Percentiles rank a stretch among this genome's conserved stretches.
These are phyloP conservation scores for Cytospora chrysosperma DNA, from an alignment of 2,329 filamentous ascomycete genomes.

Conservation along the genomic window DNA sequence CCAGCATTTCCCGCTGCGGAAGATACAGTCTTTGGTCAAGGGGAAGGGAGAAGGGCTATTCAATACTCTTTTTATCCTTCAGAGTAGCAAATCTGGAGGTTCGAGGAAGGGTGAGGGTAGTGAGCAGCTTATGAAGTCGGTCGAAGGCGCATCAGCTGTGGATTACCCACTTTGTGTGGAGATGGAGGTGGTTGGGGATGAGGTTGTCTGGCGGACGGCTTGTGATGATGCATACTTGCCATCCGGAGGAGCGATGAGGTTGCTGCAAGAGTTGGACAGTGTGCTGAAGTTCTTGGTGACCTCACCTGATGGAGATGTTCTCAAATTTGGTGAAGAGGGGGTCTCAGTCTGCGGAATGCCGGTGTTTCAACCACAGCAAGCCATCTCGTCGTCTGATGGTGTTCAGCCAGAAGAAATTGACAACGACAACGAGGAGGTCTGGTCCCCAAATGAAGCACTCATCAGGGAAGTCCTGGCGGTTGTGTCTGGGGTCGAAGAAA, in stretches of 20 bases:
- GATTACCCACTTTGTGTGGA: constrained; percentile 84
- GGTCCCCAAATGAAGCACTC: constrained; percentile 36
- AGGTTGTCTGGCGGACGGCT: constrained; percentile 69
- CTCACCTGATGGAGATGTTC: constrained; percentile 46
- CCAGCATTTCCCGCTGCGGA: constrained; percentile 76
- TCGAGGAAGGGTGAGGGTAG: neutral
- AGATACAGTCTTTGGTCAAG: constrained; percentile 49
- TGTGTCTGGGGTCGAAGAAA: constrained; percentile 59
- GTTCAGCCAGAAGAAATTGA: constrained; percentile 7
- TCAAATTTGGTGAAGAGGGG: constrained; percentile 51
- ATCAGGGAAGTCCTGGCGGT: constrained; percentile 51
- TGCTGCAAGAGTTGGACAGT: constrained; percentile 60
- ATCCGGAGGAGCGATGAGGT: constrained; percentile 40
- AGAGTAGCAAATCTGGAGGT: constrained; percentile 35
- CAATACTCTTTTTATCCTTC: constrained; percentile 57
- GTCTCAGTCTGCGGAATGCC: constrained; percentile 67
- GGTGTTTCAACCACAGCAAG: constrained; percentile 35
- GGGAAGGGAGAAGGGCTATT: constrained; percentile 45
- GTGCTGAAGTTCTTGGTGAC: constrained; percentile 58
- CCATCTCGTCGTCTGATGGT: neutral
- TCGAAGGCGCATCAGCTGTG: constrained; percentile 64
- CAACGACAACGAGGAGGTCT: constrained; percentile 27
- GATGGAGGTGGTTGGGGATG: constrained; percentile 60
- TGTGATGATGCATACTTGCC: constrained; percentile 59
- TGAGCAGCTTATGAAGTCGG: constrained; percentile 56